A percentile compares a stretch with the other conserved stretches of the same genome.
Evolutionary conservation across 164 flowering plant genomes (phyloP).

Genomic region (Vitis riparia): DNA sequence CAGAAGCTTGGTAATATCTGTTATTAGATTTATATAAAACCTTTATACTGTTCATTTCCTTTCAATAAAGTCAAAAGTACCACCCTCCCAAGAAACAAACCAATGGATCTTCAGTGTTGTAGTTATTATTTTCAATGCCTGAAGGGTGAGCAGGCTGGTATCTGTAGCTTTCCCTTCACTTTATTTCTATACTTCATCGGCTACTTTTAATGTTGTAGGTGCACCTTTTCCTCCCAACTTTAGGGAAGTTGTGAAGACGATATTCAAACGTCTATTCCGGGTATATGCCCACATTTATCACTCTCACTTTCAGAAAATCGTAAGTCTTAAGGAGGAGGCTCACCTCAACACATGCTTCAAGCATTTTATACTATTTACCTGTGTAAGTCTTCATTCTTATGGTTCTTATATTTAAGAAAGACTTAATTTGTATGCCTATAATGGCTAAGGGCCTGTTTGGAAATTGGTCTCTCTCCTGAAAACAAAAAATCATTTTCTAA

Average conservation of each 20-base stretch:
- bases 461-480: too few species aligned
- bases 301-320: conserved; percentile 97
- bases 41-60: neutral
- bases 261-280: conserved; percentile 95
- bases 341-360: conserved; percentile 99
- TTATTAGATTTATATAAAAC: neutral
- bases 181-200: neutral
- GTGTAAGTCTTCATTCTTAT: conserved; percentile 53
- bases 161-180: too few species aligned
- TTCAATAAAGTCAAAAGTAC: neutral
- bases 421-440: too few species aligned
- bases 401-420: too few species aligned
- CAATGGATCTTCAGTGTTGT: neutral
- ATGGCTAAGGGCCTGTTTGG: too few species aligned
- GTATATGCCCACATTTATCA: conserved; percentile 98
- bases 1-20: conserved; percentile 82
- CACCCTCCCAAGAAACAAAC: neutral
- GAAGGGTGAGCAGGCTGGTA: neutral
- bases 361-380: conserved; percentile 95
- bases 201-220: conserved; percentile 43
- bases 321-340: conserved; percentile 97
- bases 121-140: neutral
- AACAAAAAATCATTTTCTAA: too few species aligned
- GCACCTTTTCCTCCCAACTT: conserved; percentile 94
- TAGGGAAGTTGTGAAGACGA: conserved; percentile 94